Base-by-base conservation (phyloP, 2,329 filamentous ascomycete genomes). In the Graphium sp. region DNA sequence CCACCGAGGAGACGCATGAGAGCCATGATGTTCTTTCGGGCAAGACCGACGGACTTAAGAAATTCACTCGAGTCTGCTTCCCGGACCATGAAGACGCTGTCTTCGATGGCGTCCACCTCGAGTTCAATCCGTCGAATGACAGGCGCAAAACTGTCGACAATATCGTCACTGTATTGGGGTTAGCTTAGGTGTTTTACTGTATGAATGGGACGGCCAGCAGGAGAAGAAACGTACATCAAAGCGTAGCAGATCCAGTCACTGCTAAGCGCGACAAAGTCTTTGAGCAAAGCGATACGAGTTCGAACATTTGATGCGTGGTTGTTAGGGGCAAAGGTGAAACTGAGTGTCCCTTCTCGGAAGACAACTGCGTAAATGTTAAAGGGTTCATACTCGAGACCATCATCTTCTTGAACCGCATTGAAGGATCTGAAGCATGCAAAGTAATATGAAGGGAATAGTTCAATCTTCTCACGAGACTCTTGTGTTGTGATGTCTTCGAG, bases 201-300 rank as follows among this genome's bases (percentile, higher is more conserved):
- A n/a, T n/a, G n/a, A n/a, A n/a, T n/a, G 30, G 10, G 6, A 19
- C 5, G 2, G 13, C 22, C 14, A 5, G 11, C 5, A 27, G 11
- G 10, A 10, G 19, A 14, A 5, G 5, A 2, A 31, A 57, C 75
- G 63, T 60, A 83, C 76, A 98, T 95, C 45, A 98, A 66, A 24
- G 89, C 89, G 48, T 98, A 98, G 60, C 89, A 98, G 41, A 95
- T 91, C 87, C 91, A 98, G 53, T 98, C 89, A 40, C 84, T 85
- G 47, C 83, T 92, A 22, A 98, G 65, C 35, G 85, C 76, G 42
- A 95, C 80, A 45, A 94, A 95, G 46, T 98, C 89, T 45, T 92
- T 87, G 32, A 98, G 63, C 40, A 83, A 79, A 15, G 82, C 76
- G 43, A 98, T 95, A 51, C 89, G 74, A 60, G 80, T 84, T 39